Evolutionary conservation across 1,284 basidiomycete genomes (phyloP).

Genomic region (Somion occarium): DNA sequence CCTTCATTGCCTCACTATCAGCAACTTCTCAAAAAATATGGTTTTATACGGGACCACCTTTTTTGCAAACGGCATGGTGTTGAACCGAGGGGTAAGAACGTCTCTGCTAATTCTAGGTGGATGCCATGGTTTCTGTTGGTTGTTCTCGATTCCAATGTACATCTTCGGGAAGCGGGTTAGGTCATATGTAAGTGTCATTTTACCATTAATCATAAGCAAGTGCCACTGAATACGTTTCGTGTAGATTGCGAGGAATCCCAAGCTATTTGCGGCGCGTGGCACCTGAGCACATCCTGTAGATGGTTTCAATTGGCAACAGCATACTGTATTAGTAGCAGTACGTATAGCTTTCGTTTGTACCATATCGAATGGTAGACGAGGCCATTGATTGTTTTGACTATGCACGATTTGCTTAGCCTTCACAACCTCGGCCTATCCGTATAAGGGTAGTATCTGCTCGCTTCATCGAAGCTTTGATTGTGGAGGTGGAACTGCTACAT

Average conservation of each 20-base stretch:
- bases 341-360: too few relatives aligned
- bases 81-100: constrained; percentile 31
- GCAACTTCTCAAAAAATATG: constrained; percentile 41
- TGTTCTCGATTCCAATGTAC: constrained; percentile 37
- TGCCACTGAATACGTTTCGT: background rate
- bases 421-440: too few relatives aligned
- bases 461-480: too few relatives aligned
- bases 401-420: too few relatives aligned
- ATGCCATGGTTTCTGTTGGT: constrained; percentile 36
- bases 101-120: constrained; percentile 34
- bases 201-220: background rate
- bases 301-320: too few relatives aligned
- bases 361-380: too few relatives aligned
- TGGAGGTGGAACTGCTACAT: too few relatives aligned
- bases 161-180: constrained; percentile 37
- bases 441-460: too few relatives aligned
- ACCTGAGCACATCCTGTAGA: too few relatives aligned
- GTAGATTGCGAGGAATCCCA: constrained; percentile 30
- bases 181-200: constrained; percentile 31
- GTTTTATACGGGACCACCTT: constrained; percentile 41
- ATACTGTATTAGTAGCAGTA: too few relatives aligned
- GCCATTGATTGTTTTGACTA: too few relatives aligned
- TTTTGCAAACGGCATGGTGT: constrained; percentile 41
- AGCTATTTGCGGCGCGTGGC: constrained; percentile 21
- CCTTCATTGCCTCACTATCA: constrained; percentile 37